These are phyloP conservation scores for Ophiostoma fasciatum DNA, from an alignment of 2,329 filamentous ascomycete genomes.

Conservation along the genomic window DNA sequence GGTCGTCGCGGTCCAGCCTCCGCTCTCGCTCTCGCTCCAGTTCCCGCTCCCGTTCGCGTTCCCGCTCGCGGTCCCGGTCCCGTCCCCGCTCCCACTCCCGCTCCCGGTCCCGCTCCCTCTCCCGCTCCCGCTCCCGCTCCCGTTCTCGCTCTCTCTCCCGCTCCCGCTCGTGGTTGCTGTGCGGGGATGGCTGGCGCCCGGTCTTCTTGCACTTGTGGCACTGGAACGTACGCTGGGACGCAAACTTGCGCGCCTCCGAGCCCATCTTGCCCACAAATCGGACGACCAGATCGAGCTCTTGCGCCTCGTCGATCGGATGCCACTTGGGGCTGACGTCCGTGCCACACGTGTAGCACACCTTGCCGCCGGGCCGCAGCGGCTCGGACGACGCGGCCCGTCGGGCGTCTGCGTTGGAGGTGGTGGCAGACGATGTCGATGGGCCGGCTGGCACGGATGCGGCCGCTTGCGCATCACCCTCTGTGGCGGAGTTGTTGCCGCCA, in stretches of 20 bases:
- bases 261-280: slow-evolving; percentile 35
- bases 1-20: not conserved
- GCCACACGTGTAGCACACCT: slow-evolving; percentile 47
- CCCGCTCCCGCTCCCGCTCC: slow-evolving; percentile 29
- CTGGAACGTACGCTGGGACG: slow-evolving; percentile 48
- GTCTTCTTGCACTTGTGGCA: slow-evolving; percentile 60
- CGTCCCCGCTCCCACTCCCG: not conserved
- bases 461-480: too few relatives aligned
- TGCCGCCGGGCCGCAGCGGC: slow-evolving; percentile 28
- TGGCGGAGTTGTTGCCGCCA: not conserved
- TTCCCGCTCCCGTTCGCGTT: slow-evolving; percentile 1
- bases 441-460: not conserved
- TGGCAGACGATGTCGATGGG: not conserved
- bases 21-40: not conserved
- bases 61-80: not conserved
- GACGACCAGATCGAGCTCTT: slow-evolving; percentile 37
- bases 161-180: slow-evolving; percentile 7
- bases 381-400: slow-evolving; percentile 15
- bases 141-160: not conserved
- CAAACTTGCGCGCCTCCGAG: slow-evolving; percentile 42
- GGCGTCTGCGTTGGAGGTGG: slow-evolving; percentile 7
- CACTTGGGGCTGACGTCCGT: slow-evolving; percentile 62
- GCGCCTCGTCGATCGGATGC: slow-evolving; percentile 44
- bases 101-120: slow-evolving; percentile 7
- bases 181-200: slow-evolving; percentile 28